Conservation (phyloP, 2,329 filamentous ascomycete genomes). For the Sporothrix mexicana region DNA sequence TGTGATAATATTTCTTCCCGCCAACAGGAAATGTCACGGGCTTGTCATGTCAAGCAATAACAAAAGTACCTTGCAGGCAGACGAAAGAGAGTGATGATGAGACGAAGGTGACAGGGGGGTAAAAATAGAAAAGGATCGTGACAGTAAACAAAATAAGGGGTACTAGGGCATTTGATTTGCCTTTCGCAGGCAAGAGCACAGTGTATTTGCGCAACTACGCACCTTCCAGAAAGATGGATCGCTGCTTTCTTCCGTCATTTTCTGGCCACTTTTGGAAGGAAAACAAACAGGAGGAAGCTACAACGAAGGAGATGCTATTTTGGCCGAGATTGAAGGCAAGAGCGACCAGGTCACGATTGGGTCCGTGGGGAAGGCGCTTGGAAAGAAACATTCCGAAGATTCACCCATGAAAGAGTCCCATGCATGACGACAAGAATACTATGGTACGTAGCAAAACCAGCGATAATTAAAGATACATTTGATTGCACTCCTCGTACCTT, state of each 20-base stretch:
- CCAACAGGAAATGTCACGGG: not conserved
- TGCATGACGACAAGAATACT: not conserved
- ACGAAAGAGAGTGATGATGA: not conserved
- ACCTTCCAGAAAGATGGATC: not conserved
- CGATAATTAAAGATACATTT: not conserved
- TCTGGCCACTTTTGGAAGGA: not conserved
- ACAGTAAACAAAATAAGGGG: not conserved
- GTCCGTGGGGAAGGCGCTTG: not conserved
- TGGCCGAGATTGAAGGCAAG: constrained; percentile 8
- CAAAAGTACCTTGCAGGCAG: not conserved
- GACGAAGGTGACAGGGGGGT: not conserved
- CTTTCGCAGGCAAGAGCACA: not conserved
- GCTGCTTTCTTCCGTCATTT: constrained; percentile 4
- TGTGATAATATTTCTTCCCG: not conserved
- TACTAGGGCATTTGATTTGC: not conserved
- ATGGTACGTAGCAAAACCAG: not conserved
- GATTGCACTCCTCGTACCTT: not conserved
- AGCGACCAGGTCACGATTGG: not conserved
- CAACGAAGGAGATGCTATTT: not conserved
- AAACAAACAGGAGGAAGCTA: not conserved
- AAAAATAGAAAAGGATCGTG: constrained; percentile 4
- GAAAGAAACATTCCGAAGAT: not conserved
- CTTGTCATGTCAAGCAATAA: not conserved
- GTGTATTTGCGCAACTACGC: not conserved
- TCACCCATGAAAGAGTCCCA: not conserved